Evolutionary conservation across 192 early-diverging fungal species (phyloP), one percentile per base, ranked within the genome.

Genomic region (Podila epicladia): DNA sequence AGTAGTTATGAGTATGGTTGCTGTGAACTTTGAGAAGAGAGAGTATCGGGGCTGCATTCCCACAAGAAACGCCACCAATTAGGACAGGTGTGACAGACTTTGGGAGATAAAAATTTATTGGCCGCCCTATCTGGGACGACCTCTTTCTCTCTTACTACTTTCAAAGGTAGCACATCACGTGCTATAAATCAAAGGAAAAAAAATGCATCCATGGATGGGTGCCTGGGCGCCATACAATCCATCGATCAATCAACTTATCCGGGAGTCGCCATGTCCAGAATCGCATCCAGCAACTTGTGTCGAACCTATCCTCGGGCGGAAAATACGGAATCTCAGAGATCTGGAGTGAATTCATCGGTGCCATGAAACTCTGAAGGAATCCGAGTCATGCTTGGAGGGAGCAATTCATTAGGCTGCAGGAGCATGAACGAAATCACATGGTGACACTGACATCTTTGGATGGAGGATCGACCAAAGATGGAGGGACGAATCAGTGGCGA

Each of bases 171-270:
- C 53, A 26, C 53, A 26, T 55, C 53, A 55, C 53, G 53, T 55
- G 53, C 53, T 55, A 55, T 26, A 17, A 0, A 55, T 45, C 41
- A 55, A 9, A 8, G n/a, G 5, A 17, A 19, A 33, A 61, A 19
- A 61, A 17, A 31, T 61, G 59, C 28, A 61, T 61, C 59, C 28
- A 28, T 61, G 59, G 29, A 55, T 55, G 53, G 35, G 53, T 24
- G 20, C 20, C 20, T 22, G 17, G 20, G 8, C 35, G 53, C 6
- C 53, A 55, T 45, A 61, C 59, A 45, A 73, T 63, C 62, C 64
- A 73, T 73, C 58, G 57, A 75, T 69, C 66, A 22, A 75, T 75
- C 73, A 66, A 69, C 62, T 37, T 58, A 72, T 38, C 59, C 59
- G 35, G 59, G 15, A 24, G 31, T 33, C 59, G 15, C 29, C 31